Conservation (phyloP, 169 alveolate species). For the Plasmodium gaboni region DNA sequence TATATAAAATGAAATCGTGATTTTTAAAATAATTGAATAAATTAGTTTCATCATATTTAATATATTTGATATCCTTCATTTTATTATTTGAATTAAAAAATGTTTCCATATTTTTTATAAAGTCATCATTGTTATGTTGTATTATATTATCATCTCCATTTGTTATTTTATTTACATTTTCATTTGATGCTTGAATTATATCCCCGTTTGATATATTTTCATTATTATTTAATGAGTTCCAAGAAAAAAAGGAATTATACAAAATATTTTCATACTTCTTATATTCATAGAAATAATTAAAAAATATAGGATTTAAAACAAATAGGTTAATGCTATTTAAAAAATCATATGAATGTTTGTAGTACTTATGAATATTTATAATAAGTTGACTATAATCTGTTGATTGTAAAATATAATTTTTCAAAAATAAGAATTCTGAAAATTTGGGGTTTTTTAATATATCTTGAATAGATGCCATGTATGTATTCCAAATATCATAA, state of each 20-base stretch:
- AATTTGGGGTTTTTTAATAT: slow-evolving; percentile 17
- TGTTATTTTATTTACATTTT: background rate
- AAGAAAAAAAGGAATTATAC: background rate
- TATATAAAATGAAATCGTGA: slow-evolving; percentile 39
- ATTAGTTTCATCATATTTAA: slow-evolving; percentile 40
- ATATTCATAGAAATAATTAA: slow-evolving; percentile 50
- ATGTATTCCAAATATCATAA: slow-evolving; percentile 19
- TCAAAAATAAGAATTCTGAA: slow-evolving; percentile 22
- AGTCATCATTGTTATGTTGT: background rate
- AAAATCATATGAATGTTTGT: slow-evolving; percentile 24
- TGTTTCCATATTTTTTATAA: slow-evolving; percentile 19
- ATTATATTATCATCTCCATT: background rate
- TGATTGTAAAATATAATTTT: slow-evolving; percentile 22
- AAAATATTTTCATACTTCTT: slow-evolving; percentile 4
- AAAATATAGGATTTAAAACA: slow-evolving; percentile 30
- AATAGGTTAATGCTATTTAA: slow-evolving; percentile 21
- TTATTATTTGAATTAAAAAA: slow-evolving; percentile 27
- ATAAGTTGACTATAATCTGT: slow-evolving; percentile 53
- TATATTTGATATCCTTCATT: slow-evolving; percentile 4
- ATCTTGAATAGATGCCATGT: slow-evolving; percentile 18
- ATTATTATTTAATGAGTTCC: background rate
- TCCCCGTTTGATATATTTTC: background rate
- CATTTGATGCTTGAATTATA: background rate
- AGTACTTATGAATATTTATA: slow-evolving; percentile 45
- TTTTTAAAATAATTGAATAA: slow-evolving; percentile 26